Evolutionary conservation across 345 rosid genomes (phyloP).

Genomic region (Alliaria petiolata): DNA sequence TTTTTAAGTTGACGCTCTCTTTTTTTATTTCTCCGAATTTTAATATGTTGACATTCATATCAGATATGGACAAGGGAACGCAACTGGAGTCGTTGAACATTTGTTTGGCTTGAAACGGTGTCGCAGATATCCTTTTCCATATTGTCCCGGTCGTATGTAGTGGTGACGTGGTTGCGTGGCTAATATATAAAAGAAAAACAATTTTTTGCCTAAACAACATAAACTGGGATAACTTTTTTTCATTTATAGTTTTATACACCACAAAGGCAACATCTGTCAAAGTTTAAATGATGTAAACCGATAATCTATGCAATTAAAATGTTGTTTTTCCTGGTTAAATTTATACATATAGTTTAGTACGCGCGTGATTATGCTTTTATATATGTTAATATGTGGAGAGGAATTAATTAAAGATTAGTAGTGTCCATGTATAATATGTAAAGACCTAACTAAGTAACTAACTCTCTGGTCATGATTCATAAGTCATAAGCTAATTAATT

Average conservation of each 20-base stretch:
- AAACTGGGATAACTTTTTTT: neutral
- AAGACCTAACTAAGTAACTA: neutral
- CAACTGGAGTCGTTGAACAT: slow-evolving; percentile 21
- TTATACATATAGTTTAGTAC: neutral
- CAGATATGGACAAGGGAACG: neutral
- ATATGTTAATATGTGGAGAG: neutral
- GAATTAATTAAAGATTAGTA: neutral
- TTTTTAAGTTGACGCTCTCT: neutral
- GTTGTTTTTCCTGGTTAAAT: neutral
- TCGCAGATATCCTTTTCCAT: neutral
- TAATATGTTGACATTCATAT: slow-evolving; percentile 18
- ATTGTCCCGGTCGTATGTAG: slow-evolving; percentile 8
- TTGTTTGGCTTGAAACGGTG: slow-evolving; percentile 21
- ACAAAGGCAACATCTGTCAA: neutral
- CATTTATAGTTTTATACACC: too few species aligned
- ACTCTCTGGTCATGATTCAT: too few species aligned
- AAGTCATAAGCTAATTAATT: neutral
- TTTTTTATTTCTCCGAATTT: neutral
- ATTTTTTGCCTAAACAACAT: neutral
- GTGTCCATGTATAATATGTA: neutral
- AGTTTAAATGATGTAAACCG: too few species aligned
- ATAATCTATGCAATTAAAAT: neutral
- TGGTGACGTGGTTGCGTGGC: slow-evolving; percentile 14
- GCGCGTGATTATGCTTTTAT: neutral
- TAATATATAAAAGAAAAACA: neutral